A percentile compares a stretch with the other conserved stretches of the same genome.
These are phyloP conservation scores for Rhizopus sp. DNA, from an alignment of 371 early-diverging fungal genomes.

Conservation along the genomic window DNA sequence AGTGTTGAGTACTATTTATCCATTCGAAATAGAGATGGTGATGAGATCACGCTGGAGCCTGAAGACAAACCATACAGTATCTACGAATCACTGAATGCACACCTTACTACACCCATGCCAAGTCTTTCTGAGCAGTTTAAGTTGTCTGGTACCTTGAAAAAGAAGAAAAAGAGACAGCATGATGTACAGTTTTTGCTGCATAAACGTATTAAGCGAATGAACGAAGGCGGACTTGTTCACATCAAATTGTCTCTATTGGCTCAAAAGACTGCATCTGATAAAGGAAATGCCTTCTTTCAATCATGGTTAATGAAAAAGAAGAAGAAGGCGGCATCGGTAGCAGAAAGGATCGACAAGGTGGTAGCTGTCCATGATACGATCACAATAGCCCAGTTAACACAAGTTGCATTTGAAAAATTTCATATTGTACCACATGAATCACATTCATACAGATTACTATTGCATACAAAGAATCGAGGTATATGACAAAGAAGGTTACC, in stretches of 20 bases:
- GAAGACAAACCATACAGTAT: constrained; percentile 56
- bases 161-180: constrained; percentile 16
- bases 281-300: constrained; percentile 16
- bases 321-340: constrained; percentile 4
- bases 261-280: constrained; percentile 1
- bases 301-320: constrained; percentile 22
- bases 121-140: constrained; percentile 20
- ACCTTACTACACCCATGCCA: constrained; percentile 57
- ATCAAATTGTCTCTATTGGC: constrained; percentile 32
- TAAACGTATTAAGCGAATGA: constrained; percentile 47
- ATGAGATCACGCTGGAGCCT: constrained; percentile 38
- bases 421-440: constrained; percentile 26
- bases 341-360: constrained; percentile 39
- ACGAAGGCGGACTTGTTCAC: constrained; percentile 34
- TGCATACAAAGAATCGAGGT: constrained; percentile 20
- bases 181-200: constrained; percentile 45
- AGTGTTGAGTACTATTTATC: constrained; percentile 50
- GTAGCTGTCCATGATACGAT: constrained; percentile 30
- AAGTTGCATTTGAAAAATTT: constrained; percentile 31
- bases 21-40: constrained; percentile 43
- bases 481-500: background rate
- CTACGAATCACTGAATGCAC: constrained; percentile 52
- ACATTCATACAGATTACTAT: constrained; percentile 19
- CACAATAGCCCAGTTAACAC: constrained; percentile 25
- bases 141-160: constrained; percentile 4